A percentile compares a stretch with the other conserved stretches of the same genome.
These are phyloP conservation scores for Aspergillus puulaauensis DNA, from an alignment of 2,329 filamentous ascomycete species.

Conservation along the genomic window DNA sequence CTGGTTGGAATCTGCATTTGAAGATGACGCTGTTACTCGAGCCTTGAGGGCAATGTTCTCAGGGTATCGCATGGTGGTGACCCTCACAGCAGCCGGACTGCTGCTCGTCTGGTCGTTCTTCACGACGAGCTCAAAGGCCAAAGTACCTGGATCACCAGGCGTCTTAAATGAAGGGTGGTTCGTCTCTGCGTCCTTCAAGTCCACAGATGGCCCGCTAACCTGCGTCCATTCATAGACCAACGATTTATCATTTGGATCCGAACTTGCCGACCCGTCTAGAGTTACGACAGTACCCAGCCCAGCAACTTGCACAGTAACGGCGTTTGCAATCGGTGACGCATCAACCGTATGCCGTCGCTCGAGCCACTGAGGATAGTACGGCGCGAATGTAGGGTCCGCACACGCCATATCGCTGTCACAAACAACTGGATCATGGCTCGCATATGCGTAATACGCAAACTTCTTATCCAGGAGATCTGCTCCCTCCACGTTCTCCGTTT, in stretches of 20 bases:
- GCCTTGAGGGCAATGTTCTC: slow-evolving; percentile 6
- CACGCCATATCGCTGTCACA: slow-evolving; percentile 6
- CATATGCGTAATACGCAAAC: slow-evolving; percentile 9
- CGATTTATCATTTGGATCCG: neutral
- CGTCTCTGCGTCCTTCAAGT: neutral
- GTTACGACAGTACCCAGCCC: neutral
- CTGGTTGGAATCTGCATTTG: neutral
- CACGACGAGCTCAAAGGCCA: slow-evolving; percentile 8
- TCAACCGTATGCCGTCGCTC: slow-evolving; percentile 2
- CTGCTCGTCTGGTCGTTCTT: neutral
- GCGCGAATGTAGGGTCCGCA: neutral
- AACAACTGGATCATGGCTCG: neutral
- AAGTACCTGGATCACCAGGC: neutral
- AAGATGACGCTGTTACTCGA: slow-evolving; percentile 6
- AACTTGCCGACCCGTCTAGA: slow-evolving; percentile 7
- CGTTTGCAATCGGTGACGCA: neutral
- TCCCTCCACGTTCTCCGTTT: neutral
- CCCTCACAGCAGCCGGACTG: neutral
- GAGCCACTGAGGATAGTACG: slow-evolving; percentile 5
- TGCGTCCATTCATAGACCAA: slow-evolving; percentile 7
- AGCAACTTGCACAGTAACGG: neutral
- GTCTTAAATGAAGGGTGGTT: neutral
- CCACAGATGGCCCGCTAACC: neutral
- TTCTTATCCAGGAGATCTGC: slow-evolving; percentile 3
- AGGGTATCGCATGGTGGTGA: neutral